phyloP scores from a whole-genome alignment of 1,284 basidiomycete species.

The Somion occarium region DNA sequence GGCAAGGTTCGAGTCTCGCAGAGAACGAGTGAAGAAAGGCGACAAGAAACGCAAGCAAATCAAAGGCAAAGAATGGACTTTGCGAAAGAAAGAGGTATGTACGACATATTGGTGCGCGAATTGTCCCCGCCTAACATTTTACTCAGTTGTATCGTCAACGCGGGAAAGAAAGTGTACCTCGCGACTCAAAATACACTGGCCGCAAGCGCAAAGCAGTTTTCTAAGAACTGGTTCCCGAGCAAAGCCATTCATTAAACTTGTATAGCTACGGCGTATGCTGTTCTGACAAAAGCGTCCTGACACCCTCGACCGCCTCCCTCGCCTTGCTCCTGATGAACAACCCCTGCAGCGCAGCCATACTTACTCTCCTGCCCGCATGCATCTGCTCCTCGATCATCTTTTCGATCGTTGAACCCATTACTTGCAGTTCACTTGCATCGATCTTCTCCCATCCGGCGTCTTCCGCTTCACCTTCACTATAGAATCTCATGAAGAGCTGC shows the following conservation, averaged over 20 bases:
- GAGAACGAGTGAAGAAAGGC: slow-evolving; percentile 48
- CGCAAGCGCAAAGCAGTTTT: slow-evolving; percentile 68
- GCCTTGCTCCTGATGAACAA: slow-evolving; percentile 81
- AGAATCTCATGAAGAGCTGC: slow-evolving; percentile 84
- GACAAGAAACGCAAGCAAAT: slow-evolving; percentile 60
- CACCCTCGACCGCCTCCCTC: slow-evolving; percentile 54
- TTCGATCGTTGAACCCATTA: slow-evolving; percentile 47
- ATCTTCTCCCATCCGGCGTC: slow-evolving; percentile 20
- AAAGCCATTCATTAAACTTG: slow-evolving; percentile 9
- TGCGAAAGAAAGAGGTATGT: slow-evolving; percentile 78
- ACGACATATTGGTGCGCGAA: background rate
- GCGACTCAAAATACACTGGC: slow-evolving; percentile 79
- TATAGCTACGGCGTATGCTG: slow-evolving; percentile 9
- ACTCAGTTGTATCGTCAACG: slow-evolving; percentile 71
- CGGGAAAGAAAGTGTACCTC: slow-evolving; percentile 75
- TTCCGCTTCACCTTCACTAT: slow-evolving; percentile 43
- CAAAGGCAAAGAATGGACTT: slow-evolving; percentile 76
- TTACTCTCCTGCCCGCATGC: slow-evolving; percentile 56
- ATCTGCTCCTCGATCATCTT: slow-evolving; percentile 49
- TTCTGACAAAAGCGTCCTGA: slow-evolving; percentile 46
- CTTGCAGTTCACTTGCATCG: slow-evolving; percentile 37
- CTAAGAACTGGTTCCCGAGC: slow-evolving; percentile 30
- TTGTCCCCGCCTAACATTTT: slow-evolving; percentile 5
- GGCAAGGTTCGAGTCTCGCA: slow-evolving; percentile 65
- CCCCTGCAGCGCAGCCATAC: slow-evolving; percentile 93